A percentile compares a stretch with the other conserved stretches of the same genome.
Evolutionary conservation across 2,329 filamentous ascomycete genomes (phyloP).

Genomic region (Trichoderma cornu-damae): DNA sequence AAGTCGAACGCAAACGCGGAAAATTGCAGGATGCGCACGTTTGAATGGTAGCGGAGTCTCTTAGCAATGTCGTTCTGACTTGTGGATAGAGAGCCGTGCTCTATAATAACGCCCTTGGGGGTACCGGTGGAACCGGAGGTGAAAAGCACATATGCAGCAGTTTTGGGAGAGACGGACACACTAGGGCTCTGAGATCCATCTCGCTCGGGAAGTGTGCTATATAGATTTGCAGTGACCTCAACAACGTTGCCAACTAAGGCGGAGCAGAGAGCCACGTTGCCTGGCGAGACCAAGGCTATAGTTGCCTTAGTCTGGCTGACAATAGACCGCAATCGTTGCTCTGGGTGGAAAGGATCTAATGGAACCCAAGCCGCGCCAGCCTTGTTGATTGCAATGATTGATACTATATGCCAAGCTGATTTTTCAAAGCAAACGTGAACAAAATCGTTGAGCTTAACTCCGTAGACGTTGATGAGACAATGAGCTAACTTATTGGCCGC

Average conservation of each 20-base stretch:
- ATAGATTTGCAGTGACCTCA: background rate
- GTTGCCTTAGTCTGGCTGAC: conserved; percentile 2
- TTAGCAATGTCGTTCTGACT: background rate
- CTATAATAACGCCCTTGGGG: conserved; percentile 6
- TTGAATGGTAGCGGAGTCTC: background rate
- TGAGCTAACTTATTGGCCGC: conserved; percentile 5
- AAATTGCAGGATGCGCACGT: conserved; percentile 9
- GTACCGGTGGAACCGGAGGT: conserved; percentile 7
- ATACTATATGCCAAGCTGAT: conserved; percentile 3
- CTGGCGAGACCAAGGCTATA: background rate
- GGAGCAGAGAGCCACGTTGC: background rate
- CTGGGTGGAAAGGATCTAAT: conserved; percentile 1
- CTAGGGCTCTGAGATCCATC: background rate
- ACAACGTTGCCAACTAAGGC: background rate
- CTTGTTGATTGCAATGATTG: conserved; percentile 12
- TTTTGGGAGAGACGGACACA: background rate
- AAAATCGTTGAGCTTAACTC: background rate
- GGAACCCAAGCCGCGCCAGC: conserved; percentile 13
- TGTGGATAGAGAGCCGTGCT: conserved; percentile 4
- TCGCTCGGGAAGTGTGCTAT: background rate
- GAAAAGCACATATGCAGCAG: conserved; percentile 12
- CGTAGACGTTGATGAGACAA: background rate
- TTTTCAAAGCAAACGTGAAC: conserved; percentile 11
- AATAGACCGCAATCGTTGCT: conserved; percentile 3
- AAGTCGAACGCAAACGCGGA: conserved; percentile 13